Conservation (phyloP, 371 early-diverging fungal species). For the Chytridiales sp. region DNA sequence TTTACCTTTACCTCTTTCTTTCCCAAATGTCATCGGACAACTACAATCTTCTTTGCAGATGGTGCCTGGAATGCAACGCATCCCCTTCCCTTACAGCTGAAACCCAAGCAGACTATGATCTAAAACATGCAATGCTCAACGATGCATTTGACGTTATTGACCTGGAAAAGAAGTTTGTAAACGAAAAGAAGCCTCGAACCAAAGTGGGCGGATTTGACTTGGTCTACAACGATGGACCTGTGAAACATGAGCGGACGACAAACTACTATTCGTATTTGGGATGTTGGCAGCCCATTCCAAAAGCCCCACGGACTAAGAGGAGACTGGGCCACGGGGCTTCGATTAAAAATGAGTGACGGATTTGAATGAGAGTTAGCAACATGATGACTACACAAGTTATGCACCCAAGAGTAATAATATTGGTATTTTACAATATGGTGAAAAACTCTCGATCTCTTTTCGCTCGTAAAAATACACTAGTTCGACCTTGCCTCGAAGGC, state of each 20-base stretch:
- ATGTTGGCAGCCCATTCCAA: slow-evolving; percentile 48
- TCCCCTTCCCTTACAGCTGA: slow-evolving; percentile 57
- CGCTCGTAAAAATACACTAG: too few relatives aligned
- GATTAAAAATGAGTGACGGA: too few relatives aligned
- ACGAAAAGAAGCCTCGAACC: slow-evolving; percentile 36
- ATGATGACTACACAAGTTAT: too few relatives aligned
- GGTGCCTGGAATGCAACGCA: slow-evolving; percentile 62
- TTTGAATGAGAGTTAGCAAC: too few relatives aligned
- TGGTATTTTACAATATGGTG: too few relatives aligned
- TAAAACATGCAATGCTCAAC: slow-evolving; percentile 56
- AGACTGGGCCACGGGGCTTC: too few relatives aligned
- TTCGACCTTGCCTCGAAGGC: too few relatives aligned
- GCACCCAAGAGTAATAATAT: too few relatives aligned
- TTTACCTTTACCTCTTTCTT: neutral
- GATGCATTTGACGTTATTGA: slow-evolving; percentile 58
- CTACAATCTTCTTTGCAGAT: too few relatives aligned
- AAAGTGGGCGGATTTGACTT: slow-evolving; percentile 60
- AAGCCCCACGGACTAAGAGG: slow-evolving; percentile 49
- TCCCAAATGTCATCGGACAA: too few relatives aligned
- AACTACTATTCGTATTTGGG: slow-evolving; percentile 51
- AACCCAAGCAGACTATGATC: slow-evolving; percentile 58
- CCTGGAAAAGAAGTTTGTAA: slow-evolving; percentile 43
- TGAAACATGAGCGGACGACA: slow-evolving; percentile 50
- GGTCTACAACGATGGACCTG: slow-evolving; percentile 59
- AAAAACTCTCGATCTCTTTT: too few relatives aligned